Conservation (phyloP, 2,329 filamentous ascomycete species). For the Verticillium nubilum region DNA sequence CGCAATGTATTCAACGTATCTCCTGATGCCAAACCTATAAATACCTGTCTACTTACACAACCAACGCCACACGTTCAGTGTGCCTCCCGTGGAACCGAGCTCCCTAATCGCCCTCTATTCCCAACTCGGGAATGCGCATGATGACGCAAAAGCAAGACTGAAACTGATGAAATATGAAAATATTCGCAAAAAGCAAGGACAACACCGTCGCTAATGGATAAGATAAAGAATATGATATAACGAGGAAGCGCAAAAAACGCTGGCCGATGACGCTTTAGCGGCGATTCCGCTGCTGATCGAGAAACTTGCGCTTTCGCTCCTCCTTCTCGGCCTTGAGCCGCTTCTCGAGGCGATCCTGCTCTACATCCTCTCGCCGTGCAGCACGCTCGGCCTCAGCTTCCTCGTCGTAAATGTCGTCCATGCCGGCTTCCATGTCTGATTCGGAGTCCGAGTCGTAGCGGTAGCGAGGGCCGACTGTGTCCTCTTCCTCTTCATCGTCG, state of each 20-base stretch:
- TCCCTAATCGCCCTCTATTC: background rate
- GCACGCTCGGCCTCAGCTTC: constrained; percentile 56
- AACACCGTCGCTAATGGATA: constrained; percentile 35
- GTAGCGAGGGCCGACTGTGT: constrained; percentile 32
- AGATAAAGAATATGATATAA: background rate
- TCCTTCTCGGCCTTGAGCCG: constrained; percentile 58
- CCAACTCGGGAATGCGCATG: background rate
- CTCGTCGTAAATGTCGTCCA: constrained; percentile 69
- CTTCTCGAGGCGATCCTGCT: constrained; percentile 58
- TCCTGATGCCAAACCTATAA: background rate
- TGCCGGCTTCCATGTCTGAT: constrained; percentile 74
- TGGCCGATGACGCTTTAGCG: background rate
- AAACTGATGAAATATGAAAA: background rate
- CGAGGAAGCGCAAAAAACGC: background rate
- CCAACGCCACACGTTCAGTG: background rate
- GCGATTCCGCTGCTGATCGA: constrained; percentile 16
- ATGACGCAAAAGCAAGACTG: background rate
- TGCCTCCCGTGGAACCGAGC: background rate
- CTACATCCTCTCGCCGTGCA: constrained; percentile 63
- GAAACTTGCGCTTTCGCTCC: constrained; percentile 39
- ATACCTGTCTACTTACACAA: background rate
- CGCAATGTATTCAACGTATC: background rate
- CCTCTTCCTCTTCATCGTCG: constrained; percentile 48
- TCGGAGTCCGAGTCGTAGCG: constrained; percentile 60
- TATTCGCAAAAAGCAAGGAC: constrained; percentile 1